phyloP scores from a whole-genome alignment of 208 protist species.

The Trichomonas vaginalis region DNA sequence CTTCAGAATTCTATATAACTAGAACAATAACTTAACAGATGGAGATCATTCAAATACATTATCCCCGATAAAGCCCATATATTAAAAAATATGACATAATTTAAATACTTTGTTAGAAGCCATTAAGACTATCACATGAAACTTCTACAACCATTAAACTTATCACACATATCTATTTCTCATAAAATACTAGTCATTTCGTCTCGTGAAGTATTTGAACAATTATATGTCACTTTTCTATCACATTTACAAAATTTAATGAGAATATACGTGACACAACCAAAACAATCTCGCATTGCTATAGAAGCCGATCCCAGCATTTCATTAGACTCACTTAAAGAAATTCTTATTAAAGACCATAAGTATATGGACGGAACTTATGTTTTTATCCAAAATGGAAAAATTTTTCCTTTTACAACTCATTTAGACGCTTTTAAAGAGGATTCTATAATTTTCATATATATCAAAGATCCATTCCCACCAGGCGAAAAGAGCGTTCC shows the following conservation, averaged over 20 bases:
- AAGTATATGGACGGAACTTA: background rate
- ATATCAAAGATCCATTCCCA: background rate
- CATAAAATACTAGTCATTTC: too few relatives aligned
- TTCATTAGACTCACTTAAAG: background rate
- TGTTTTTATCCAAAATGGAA: background rate
- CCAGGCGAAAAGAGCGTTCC: background rate
- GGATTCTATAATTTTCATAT: background rate
- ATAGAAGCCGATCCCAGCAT: background rate
- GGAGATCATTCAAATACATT: too few relatives aligned
- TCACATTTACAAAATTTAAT: background rate
- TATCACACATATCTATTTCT: too few relatives aligned
- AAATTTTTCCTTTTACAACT: background rate
- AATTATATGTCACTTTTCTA: background rate
- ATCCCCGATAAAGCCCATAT: too few relatives aligned
- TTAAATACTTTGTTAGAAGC: too few relatives aligned
- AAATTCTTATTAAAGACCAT: background rate
- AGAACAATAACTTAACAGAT: too few relatives aligned
- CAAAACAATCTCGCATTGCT: background rate
- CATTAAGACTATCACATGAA: too few relatives aligned
- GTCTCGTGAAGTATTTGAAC: too few relatives aligned
- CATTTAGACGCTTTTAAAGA: background rate
- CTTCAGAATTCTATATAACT: too few relatives aligned
- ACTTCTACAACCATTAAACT: too few relatives aligned
- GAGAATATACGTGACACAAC: background rate
- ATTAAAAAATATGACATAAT: too few relatives aligned